Percentiles rank a stretch among this genome's conserved stretches.
Evolutionary conservation across 2,329 filamentous ascomycete species (phyloP).

Genomic region (Dactylellina haptotyla): DNA sequence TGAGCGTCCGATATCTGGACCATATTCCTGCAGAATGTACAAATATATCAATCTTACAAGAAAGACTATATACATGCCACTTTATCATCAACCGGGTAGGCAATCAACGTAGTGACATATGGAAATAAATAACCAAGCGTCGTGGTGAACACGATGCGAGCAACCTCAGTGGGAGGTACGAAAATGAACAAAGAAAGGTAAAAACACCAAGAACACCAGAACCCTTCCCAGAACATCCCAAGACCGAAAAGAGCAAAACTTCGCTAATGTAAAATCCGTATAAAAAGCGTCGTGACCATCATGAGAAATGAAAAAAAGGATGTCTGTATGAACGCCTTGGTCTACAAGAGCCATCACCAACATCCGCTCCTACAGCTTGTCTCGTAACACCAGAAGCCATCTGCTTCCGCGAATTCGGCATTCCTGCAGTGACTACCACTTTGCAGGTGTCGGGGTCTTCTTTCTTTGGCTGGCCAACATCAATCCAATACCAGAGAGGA

Average conservation of each 20-base stretch:
- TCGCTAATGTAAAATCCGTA: neutral
- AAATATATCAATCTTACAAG: no score
- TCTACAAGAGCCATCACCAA: neutral
- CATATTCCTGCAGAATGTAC: no score
- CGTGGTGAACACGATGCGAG: no score
- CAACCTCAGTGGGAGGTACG: neutral
- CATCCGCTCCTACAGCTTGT: neutral
- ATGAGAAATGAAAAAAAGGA: neutral
- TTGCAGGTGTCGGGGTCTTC: constrained; percentile 20
- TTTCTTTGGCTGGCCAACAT: constrained; percentile 27
- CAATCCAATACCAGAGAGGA: constrained; percentile 23
- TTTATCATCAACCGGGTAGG: no score
- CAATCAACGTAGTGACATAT: no score
- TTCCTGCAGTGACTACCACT: constrained; percentile 38
- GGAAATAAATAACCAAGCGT: no score
- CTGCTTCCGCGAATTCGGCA: no score
- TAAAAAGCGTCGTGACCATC: neutral
- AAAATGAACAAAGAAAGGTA: neutral
- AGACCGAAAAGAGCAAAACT: neutral
- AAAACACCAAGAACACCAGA: neutral
- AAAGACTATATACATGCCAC: no score
- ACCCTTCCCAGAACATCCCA: neutral
- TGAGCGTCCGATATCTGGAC: no score
- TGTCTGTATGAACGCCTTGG: neutral
- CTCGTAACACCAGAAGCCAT: neutral